Evolutionary conservation across 2,329 filamentous ascomycete genomes (phyloP), one percentile per base, ranked within the genome.

Genomic region (Raffaelea ambrosiae): DNA sequence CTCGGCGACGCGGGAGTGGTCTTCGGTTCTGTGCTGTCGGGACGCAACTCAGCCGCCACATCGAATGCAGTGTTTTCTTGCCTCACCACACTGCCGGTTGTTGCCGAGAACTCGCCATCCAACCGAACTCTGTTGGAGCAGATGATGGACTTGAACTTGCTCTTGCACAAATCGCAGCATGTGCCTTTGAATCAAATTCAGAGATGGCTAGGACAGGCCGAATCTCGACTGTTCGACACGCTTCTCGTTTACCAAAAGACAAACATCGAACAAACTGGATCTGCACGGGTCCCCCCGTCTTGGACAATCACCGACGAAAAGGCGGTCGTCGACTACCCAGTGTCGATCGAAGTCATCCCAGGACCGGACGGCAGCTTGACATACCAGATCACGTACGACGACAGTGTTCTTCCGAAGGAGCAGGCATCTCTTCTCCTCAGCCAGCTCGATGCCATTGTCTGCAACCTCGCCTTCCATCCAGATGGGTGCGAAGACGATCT

Each of bases 21-120:
- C 0, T 95, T 93, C 60, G 91, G 90, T 0, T 73, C 86, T 14
- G 86, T 90, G 0, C 70, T 95, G 8, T 90, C 90, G 9, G 88
- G 88, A 1, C 73, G 88, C 31, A 80, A 75, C 3, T 72, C 73
- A 1, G 73, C 83, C 4, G 68, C 73, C n/a, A 78, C 81, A 0
- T 70, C 75, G 18, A 60, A 71, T 5, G 74, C 77, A 4, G 72
- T 79, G 0, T 86, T 96, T 45, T 90, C 91, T 1, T 91, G 86
- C 59, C 79, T 96, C 48, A 83, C 84, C 1, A 95, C 89, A 0
- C 63, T 95, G 2, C 91, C 91, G 0, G 73, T 93, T 1, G 62
- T 83, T 11, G 77, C 78, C n/a, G 62, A 69, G 20, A 72, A 84
- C 18, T 59, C 61, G 2, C 59, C 70, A 0, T 76, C 72, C 0